Conservation (phyloP, 768 basidiomycete species). For the Mycena pura region DNA sequence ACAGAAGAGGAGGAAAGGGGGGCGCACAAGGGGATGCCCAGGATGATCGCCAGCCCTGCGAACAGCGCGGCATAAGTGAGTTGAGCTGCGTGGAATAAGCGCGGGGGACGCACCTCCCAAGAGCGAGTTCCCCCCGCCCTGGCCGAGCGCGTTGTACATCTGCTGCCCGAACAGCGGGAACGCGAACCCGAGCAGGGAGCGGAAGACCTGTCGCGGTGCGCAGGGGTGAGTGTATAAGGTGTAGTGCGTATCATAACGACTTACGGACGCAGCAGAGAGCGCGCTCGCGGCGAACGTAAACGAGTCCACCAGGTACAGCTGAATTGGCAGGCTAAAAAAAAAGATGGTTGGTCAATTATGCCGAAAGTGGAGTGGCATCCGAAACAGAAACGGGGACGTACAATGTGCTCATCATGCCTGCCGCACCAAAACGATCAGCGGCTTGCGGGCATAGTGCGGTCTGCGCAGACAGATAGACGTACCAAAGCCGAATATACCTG, state of each 20-base stretch:
- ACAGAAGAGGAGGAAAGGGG: too few relatives aligned
- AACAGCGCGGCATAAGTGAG: too few relatives aligned
- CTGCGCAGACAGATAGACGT: neutral
- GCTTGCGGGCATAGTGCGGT: too few relatives aligned
- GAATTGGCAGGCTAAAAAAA: conserved; percentile 61
- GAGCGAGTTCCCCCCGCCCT: conserved; percentile 71
- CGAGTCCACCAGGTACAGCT: conserved; percentile 69
- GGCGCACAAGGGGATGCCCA: too few relatives aligned
- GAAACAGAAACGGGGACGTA: conserved; percentile 31
- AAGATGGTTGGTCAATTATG: neutral
- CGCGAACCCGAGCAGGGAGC: conserved; percentile 64
- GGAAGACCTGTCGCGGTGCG: conserved; percentile 51
- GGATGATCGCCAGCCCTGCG: too few relatives aligned
- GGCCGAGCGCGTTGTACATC: conserved; percentile 62
- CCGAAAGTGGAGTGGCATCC: too few relatives aligned
- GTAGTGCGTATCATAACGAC: conserved; percentile 8
- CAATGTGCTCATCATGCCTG: conserved; percentile 64
- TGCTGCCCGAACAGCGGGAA: conserved; percentile 70
- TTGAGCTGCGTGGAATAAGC: too few relatives aligned
- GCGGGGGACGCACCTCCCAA: too few relatives aligned
- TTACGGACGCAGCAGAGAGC: conserved; percentile 61
- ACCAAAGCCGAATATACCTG: conserved; percentile 56
- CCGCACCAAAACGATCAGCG: too few relatives aligned
- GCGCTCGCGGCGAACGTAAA: conserved; percentile 73
- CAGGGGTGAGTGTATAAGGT: neutral